phyloP scores from a whole-genome alignment of 257 asterid species.

The Solanum clarkiae region DNA sequence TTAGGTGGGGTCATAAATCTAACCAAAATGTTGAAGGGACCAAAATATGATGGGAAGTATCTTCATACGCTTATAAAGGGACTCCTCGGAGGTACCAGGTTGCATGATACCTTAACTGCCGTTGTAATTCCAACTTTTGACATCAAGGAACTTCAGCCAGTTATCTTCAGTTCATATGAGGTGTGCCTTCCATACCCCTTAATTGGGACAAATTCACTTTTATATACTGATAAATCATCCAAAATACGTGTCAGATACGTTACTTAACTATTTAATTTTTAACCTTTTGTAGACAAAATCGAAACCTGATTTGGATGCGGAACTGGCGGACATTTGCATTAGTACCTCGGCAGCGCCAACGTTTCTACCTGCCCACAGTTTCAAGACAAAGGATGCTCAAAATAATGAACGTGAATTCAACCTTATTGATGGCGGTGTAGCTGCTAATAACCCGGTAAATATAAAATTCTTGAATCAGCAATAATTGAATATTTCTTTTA shows the following conservation, averaged over 20 bases:
- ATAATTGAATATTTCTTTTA: neutral
- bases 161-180: slow-evolving; percentile 28
- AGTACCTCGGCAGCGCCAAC: slow-evolving; percentile 60
- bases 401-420: slow-evolving; percentile 21
- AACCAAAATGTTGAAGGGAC: slow-evolving; percentile 21
- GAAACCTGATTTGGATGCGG: slow-evolving; percentile 23
- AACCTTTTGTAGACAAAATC: neutral
- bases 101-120: slow-evolving; percentile 33
- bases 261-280: neutral
- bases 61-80: slow-evolving; percentile 7
- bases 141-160: slow-evolving; percentile 37
- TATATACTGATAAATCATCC: too few relatives aligned
- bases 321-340: slow-evolving; percentile 48
- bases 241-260: neutral
- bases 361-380: slow-evolving; percentile 36
- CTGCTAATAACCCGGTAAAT: slow-evolving; percentile 54
- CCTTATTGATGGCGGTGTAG: slow-evolving; percentile 59
- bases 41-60: slow-evolving; percentile 35
- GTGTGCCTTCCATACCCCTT: neutral
- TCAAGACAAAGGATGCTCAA: slow-evolving; percentile 22
- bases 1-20: slow-evolving; percentile 6
- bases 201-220: too few relatives aligned
- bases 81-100: slow-evolving; percentile 14
- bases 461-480: neutral
- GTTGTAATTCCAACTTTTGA: slow-evolving; percentile 38